These are phyloP conservation scores for Iris pallida DNA, from an alignment of 116 monocot species.

Conservation along the genomic window DNA sequence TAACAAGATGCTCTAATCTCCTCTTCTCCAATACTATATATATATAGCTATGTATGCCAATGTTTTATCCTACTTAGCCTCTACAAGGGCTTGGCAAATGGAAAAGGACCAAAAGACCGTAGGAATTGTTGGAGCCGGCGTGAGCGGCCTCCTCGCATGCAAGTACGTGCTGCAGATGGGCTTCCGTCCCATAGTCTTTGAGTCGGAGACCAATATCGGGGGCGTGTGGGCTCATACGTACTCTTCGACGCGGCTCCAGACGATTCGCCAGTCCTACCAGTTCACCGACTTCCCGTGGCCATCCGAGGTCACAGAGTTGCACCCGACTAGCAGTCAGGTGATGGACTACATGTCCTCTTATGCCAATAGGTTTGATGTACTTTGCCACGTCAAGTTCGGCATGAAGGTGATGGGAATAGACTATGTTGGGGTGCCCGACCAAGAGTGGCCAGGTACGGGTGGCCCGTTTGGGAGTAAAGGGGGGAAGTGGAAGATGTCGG, in stretches of 20 bases:
- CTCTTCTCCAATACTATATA: too few species aligned
- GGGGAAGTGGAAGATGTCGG: too few species aligned
- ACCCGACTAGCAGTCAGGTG: constrained; percentile 32
- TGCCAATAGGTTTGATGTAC: constrained; percentile 38
- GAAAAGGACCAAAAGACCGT: constrained; percentile 2
- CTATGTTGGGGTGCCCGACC: constrained; percentile 39
- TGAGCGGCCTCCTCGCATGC: constrained; percentile 59
- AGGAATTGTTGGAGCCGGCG: constrained; percentile 48
- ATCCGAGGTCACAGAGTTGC: constrained; percentile 26
- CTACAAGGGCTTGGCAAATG: too few species aligned
- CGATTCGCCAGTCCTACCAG: constrained; percentile 12
- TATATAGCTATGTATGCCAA: too few species aligned
- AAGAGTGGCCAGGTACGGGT: constrained; percentile 53
- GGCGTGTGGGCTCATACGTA: constrained; percentile 54
- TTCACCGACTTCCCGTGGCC: constrained; percentile 83
- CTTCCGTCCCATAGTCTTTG: constrained; percentile 52
- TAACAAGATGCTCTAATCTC: too few species aligned
- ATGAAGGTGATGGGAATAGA: constrained; percentile 42
- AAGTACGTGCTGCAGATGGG: constrained; percentile 50
- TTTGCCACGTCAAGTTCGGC: constrained; percentile 34
- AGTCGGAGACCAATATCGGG: constrained; percentile 33
- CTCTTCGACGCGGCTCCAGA: constrained; percentile 50
- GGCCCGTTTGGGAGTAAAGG: constrained; percentile 26
- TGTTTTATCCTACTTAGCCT: too few species aligned
- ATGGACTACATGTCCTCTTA: constrained; percentile 47